Evolutionary conservation across 129 eudicot species (phyloP), one percentile per base, ranked within the genome.

Genomic region (Flaveria trinervia): DNA sequence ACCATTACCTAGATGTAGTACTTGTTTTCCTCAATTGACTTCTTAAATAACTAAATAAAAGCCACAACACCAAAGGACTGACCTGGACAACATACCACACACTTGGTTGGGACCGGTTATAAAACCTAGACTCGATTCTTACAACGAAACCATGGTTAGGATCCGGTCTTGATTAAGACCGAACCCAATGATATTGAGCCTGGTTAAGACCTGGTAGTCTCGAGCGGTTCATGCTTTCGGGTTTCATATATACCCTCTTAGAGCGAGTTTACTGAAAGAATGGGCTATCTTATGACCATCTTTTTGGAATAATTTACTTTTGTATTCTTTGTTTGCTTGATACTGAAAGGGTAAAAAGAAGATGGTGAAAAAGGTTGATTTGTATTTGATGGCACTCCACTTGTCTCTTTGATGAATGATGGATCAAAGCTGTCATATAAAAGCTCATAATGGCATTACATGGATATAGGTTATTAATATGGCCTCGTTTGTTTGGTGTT

Each of bases 391-490:
- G 70, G 16, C 46, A 18, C 62, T 56, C 23, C 61, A 49, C 20
- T 50, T 60, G 70, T 54, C 51, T 57, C 59, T 57, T 81, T 49
- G 16, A 49, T 52, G 51, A 57, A 17, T 23, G 60, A 70, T 70
- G 62, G 43, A 60, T 22, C 64, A 70, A 60, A 60, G 84, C 51
- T 75, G 80, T 68, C 77, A 59, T 41, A 28, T 30, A 51, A 66
- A 77, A 51, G 67, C 26, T 61, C 81, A 60, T 70, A 44, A 76
- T 75, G 81, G 65, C 70, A 60, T 11, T 68, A 68, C 70, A 41
- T 30, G 77, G 77, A 79, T 79, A 73, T 36, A 45, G 55, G 45
- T 79, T 28, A 60, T 28, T 28, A 28, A 28, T 28, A 28, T 28
- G 52, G 11, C 64, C 20, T 50, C 73, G 20, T 41, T 56, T 67